Conservation (phyloP, 2,329 filamentous ascomycete species). For the Emmonsiellopsis sp. region DNA sequence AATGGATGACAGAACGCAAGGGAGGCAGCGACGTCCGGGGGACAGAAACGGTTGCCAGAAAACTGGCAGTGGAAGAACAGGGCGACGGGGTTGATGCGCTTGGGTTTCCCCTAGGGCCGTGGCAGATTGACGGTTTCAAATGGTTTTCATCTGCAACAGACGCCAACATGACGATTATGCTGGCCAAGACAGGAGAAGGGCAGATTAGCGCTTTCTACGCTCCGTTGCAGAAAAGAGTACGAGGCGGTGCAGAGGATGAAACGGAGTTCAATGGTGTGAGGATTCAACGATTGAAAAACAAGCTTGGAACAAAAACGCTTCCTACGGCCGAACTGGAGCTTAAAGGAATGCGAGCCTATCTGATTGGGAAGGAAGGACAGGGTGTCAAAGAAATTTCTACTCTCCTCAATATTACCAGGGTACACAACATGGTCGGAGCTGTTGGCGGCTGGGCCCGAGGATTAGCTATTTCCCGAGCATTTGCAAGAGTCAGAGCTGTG, state of each 20-base stretch:
- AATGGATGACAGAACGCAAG: conserved; percentile 68
- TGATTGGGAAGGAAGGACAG: conserved; percentile 56
- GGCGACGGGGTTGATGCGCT: conserved; percentile 19
- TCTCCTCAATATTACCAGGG: conserved; percentile 55
- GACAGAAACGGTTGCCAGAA: conserved; percentile 53
- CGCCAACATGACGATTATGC: conserved; percentile 53
- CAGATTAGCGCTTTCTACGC: conserved; percentile 54
- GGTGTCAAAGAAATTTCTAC: conserved; percentile 60
- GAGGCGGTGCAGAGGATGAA: conserved; percentile 6
- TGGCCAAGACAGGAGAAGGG: conserved; percentile 47
- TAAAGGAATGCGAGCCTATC: conserved; percentile 51
- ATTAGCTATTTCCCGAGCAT: conserved; percentile 31
- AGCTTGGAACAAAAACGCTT: conserved; percentile 59
- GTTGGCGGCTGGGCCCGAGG: conserved; percentile 30
- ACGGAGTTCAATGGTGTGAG: conserved; percentile 54
- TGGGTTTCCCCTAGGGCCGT: conserved; percentile 43
- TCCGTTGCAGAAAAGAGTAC: conserved; percentile 43
- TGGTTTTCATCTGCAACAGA: conserved; percentile 60
- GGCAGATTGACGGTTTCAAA: conserved; percentile 56
- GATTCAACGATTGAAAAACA: conserved; percentile 62
- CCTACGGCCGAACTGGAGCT: conserved; percentile 65
- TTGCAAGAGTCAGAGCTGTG: conserved; percentile 29
- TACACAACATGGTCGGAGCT: conserved; percentile 32
- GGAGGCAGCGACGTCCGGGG: conserved; percentile 61
- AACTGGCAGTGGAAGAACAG: conserved; percentile 18